A percentile compares a stretch with the other conserved stretches of the same genome.
Evolutionary conservation across 768 basidiomycete genomes (phyloP).

Genomic region (Nevesoporus exiguus): DNA sequence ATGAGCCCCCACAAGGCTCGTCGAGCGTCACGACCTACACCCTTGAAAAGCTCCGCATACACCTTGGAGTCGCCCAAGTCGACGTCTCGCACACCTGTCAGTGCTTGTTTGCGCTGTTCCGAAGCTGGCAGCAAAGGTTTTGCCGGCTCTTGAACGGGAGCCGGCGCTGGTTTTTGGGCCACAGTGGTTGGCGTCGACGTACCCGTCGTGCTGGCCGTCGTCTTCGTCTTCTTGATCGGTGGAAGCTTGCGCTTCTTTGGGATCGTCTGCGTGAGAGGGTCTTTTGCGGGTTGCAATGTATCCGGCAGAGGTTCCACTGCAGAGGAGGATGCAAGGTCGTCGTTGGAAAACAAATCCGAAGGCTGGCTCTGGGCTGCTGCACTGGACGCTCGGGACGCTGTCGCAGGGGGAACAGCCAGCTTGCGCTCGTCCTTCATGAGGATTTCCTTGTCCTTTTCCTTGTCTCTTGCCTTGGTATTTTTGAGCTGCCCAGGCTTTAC

Average conservation of each 20-base stretch:
- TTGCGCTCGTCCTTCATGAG: constrained; percentile 43
- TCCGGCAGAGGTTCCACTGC: constrained; percentile 11
- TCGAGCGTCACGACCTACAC: constrained; percentile 34
- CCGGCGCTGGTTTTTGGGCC: constrained; percentile 20
- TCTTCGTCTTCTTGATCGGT: constrained; percentile 65
- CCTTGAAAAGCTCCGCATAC: constrained; percentile 63
- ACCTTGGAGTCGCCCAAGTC: constrained; percentile 59
- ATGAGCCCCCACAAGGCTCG: neutral
- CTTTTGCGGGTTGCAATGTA: constrained; percentile 15
- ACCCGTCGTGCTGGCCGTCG: constrained; percentile 17
- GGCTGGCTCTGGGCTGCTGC: constrained; percentile 33
- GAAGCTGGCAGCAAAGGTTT: constrained; percentile 27
- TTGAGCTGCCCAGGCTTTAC: constrained; percentile 13
- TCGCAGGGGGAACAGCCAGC: constrained; percentile 12
- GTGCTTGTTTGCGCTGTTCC: constrained; percentile 39
- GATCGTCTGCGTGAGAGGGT: constrained; percentile 22
- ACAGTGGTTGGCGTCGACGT: constrained; percentile 25
- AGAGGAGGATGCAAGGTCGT: constrained; percentile 14
- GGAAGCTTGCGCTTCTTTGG: constrained; percentile 66
- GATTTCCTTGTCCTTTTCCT: constrained; percentile 35
- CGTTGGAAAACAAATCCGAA: constrained; percentile 32
- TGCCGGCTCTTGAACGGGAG: constrained; percentile 21
- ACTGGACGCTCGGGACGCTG: constrained; percentile 26
- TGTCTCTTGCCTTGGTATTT: constrained; percentile 31
- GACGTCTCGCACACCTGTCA: constrained; percentile 52